phyloP scores from a whole-genome alignment of 2,329 filamentous ascomycete species.

The Apiospora phragmitis region DNA sequence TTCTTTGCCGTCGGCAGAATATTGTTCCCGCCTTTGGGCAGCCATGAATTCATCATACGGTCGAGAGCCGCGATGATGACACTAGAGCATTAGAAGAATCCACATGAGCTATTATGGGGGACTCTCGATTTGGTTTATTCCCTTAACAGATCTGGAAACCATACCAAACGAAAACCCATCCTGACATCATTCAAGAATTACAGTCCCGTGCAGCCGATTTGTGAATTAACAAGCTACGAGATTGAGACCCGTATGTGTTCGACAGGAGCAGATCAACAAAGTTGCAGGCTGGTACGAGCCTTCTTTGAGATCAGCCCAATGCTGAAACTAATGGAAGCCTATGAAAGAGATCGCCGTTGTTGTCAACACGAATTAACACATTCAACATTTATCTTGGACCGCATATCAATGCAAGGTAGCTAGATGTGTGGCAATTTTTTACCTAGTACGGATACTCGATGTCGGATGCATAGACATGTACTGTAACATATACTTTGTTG shows the following conservation, averaged over 20 bases:
- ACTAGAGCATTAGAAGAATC: neutral
- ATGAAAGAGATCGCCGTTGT: neutral
- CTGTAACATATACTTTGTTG: neutral
- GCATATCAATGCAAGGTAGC: neutral
- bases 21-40: conserved; percentile 1
- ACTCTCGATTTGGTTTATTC: too few relatives aligned
- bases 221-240: neutral
- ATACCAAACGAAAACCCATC: neutral
- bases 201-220: neutral
- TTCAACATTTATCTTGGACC: neutral
- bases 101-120: neutral
- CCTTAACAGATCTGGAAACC: neutral
- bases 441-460: neutral
- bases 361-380: neutral
- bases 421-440: neutral
- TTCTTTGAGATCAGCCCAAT: neutral
- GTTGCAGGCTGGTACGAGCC: neutral
- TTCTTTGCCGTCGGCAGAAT: neutral
- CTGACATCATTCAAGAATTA: neutral
- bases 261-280: neutral
- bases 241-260: neutral
- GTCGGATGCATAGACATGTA: neutral
- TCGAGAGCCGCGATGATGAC: neutral
- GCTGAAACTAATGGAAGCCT: neutral
- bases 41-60: neutral